Evolutionary conservation across 441 rosid genomes (phyloP).

Genomic region (Sinapis alba): DNA sequence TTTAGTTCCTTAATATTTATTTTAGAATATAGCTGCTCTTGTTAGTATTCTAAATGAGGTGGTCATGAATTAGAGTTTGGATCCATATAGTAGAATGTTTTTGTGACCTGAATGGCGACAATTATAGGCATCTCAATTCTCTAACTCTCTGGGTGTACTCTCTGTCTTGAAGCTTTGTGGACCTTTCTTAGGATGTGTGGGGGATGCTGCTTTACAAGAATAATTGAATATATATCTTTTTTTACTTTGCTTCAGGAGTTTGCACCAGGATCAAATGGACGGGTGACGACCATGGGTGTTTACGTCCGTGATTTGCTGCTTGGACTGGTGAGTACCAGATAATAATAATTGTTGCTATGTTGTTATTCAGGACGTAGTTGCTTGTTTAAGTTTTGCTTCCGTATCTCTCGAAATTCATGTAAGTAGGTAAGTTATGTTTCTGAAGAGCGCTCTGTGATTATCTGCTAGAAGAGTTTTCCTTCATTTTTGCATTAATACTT

Average conservation of each 20-base stretch:
- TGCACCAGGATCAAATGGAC: conserved; percentile 85
- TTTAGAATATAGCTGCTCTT: background rate
- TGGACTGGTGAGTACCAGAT: conserved; percentile 74
- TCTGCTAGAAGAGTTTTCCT: background rate
- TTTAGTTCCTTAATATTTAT: background rate
- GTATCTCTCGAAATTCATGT: background rate
- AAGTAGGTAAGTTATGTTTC: too few species aligned
- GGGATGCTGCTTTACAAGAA: conserved; percentile 6
- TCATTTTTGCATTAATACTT: background rate
- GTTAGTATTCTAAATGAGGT: background rate
- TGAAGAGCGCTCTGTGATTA: background rate
- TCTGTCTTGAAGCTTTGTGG: background rate
- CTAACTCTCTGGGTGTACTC: background rate
- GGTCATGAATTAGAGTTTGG: background rate
- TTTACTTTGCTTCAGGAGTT: conserved; percentile 69
- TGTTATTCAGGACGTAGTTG: background rate
- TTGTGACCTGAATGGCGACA: background rate
- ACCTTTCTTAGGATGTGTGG: background rate
- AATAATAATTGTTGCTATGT: background rate
- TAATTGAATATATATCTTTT: background rate
- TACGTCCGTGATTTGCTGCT: conserved; percentile 95
- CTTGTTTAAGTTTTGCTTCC: background rate
- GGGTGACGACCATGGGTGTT: conserved; percentile 85
- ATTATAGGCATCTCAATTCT: background rate
- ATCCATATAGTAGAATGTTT: background rate